Evolutionary conservation across 805 yeast genomes (phyloP), one percentile per base, ranked within the genome.

Genomic region (Barnettozyma californica): DNA sequence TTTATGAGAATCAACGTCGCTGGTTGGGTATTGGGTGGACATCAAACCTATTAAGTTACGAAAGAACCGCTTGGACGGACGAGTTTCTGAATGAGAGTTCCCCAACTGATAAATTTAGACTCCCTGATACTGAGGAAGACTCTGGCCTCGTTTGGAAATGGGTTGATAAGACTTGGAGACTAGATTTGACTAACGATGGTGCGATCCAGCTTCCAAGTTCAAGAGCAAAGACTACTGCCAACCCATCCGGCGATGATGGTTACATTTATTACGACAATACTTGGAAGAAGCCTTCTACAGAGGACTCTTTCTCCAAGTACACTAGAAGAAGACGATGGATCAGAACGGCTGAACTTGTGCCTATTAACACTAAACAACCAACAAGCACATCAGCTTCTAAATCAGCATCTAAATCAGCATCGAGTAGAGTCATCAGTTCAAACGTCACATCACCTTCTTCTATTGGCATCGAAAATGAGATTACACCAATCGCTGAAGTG

Each of bases 11-110:
- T 65, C 98, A 92, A 70, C 81, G 99, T 62, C 82, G 95, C 59
- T 92, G 99, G 99, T 74, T 92, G 36, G 98, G 97, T 13, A 87
- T 92, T 58, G 99, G 99, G 11, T 92, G 99, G 99, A 92, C 98
- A 0, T 75, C 95, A 14, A 90, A 90, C 61, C 74, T 94, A 63
- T 74, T 94, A 53, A 84, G 95, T 44, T 92, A 92, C 63, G 99
- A 92, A 68, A 78, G 99, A 62, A 83, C 96, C 0, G 84, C 98
- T 4, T 92, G 98, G 97, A 91, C 98, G 0, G 99, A 92, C 64
- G 97, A 91, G 65, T 91, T 90, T 61, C 71, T 90, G 53, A 92
- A 91, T 65, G 96, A 90, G 63, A 78, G 88, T 1, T 80, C 85
- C 6, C 73, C 90, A 9, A 83, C 91, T 18, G 94, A 85, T 6